These are phyloP conservation scores for Ogataea corticis DNA, from an alignment of 805 yeast species.

Conservation along the genomic window DNA sequence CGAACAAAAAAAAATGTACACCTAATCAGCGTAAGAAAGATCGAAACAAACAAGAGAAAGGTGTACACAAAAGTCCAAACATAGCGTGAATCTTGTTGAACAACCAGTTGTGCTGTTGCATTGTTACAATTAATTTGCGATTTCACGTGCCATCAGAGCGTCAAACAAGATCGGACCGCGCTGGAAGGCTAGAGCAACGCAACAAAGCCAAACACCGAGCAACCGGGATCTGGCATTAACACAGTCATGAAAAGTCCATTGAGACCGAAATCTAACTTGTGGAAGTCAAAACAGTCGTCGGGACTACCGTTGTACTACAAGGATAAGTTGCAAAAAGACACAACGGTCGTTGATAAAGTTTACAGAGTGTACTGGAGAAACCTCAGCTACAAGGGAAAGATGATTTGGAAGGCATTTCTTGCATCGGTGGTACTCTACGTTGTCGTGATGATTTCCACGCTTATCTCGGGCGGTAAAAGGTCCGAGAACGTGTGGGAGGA, in stretches of 20 bases:
- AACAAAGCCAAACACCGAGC: background rate
- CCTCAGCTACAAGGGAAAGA: slow-evolving; percentile 27
- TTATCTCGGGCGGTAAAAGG: slow-evolving; percentile 15
- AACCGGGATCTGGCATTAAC: slow-evolving; percentile 1
- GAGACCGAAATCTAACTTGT: slow-evolving; percentile 19
- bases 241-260: slow-evolving; percentile 4
- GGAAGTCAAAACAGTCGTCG: slow-evolving; percentile 28
- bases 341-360: slow-evolving; percentile 14
- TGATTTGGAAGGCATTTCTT: slow-evolving; percentile 46
- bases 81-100: background rate
- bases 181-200: too few species aligned
- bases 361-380: slow-evolving; percentile 16
- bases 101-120: background rate
- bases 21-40: background rate
- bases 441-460: slow-evolving; percentile 34
- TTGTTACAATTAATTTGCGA: background rate
- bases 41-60: background rate
- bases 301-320: slow-evolving; percentile 54
- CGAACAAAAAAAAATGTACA: slow-evolving; percentile 4
- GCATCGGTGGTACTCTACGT: slow-evolving; percentile 42
- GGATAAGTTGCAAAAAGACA: slow-evolving; percentile 40
- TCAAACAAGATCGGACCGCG: background rate
- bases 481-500: slow-evolving; percentile 41
- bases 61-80: background rate
- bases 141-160: background rate